phyloP scores from a whole-genome alignment of 306 rosid genomes.

The Oemleria cerasiformis region DNA sequence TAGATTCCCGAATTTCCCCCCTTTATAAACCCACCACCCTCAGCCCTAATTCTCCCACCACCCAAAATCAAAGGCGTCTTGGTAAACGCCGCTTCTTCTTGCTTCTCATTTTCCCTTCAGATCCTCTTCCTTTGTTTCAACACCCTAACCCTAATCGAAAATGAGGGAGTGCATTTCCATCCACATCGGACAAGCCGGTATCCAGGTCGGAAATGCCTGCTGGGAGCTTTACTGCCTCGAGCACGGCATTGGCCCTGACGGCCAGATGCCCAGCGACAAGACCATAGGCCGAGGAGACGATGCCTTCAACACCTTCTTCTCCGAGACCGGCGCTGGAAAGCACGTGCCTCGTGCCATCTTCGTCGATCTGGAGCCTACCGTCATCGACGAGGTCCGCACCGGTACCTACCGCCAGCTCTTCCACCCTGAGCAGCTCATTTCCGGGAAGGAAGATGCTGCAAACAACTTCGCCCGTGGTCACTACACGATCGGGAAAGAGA shows the following conservation, averaged over 20 bases:
- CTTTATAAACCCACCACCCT: constrained; percentile 16
- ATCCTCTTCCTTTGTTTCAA: background rate
- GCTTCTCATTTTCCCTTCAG: background rate
- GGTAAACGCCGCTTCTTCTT: constrained; percentile 49
- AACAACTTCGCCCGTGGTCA: constrained; percentile 94
- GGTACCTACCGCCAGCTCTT: constrained; percentile 88
- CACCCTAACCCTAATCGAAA: constrained; percentile 14
- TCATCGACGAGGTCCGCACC: constrained; percentile 82
- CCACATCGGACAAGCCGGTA: constrained; percentile 88
- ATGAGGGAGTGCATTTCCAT: constrained; percentile 89
- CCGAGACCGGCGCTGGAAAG: constrained; percentile 87
- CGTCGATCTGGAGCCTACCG: constrained; percentile 92
- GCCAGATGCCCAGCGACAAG: constrained; percentile 81
- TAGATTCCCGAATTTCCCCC: background rate
- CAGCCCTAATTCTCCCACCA: background rate
- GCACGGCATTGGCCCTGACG: constrained; percentile 84
- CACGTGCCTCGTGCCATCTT: constrained; percentile 88
- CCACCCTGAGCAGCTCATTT: constrained; percentile 90
- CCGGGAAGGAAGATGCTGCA: constrained; percentile 91
- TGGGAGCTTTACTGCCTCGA: constrained; percentile 90
- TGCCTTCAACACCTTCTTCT: constrained; percentile 88
- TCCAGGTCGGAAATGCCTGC: constrained; percentile 81
- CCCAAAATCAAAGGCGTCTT: constrained; percentile 52
- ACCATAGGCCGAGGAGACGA: constrained; percentile 85
- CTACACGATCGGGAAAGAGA: constrained; percentile 83